Evolutionary conservation across 2,329 filamentous ascomycete genomes (phyloP), one percentile per base, ranked within the genome.

Genomic region (Aspergillus quadrilineatus): DNA sequence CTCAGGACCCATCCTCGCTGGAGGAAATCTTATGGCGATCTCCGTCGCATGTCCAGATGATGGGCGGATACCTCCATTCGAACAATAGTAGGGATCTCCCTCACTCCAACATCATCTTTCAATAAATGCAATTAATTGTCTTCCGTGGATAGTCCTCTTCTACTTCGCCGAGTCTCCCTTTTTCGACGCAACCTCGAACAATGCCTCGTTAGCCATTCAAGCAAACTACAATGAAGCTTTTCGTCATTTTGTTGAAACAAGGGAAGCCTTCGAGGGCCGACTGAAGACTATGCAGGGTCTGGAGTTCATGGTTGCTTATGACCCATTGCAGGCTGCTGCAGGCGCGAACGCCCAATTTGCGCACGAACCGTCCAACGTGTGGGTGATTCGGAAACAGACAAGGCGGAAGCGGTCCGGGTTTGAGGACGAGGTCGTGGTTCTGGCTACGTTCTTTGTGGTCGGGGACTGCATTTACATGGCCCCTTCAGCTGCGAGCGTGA

Each of bases 141-240:
- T 2, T 49, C 9, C 2, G 7, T 50, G 14, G 34, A 4, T 50
- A 83, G 78, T 87, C 43, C 79, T 86, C 53, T 83, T 82, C 66
- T 87, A 87, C 70, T 85, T 88, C 67, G 77, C 78, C 55, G 77
- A 82, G 62, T 85, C 83, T 1, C 83, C 82, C n/a, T 87, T 85
- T 75, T 86, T 85, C 69, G 85, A 87, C 59, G 71, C 75, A 26
- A 80, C 77, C 12, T 84, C 81, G 58, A 86, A 86, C 69, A 87
- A 87, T 71, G 80, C 80, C 60, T 77, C 82, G 8, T 72, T 83
- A 49, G 73, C 81, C 60, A 75, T 77, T 26, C 83, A 85, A 65
- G 76, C 79, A 10, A 77, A 72, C 57, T 75, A 74, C 60, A 79
- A 82, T 58, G 75, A 78, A 59, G 72, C 76, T 41, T 74, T 80